Percentiles rank a stretch among this genome's conserved stretches.
Conservation (phyloP, 2,329 filamentous ascomycete genomes). For the Gyromitra esculenta region DNA sequence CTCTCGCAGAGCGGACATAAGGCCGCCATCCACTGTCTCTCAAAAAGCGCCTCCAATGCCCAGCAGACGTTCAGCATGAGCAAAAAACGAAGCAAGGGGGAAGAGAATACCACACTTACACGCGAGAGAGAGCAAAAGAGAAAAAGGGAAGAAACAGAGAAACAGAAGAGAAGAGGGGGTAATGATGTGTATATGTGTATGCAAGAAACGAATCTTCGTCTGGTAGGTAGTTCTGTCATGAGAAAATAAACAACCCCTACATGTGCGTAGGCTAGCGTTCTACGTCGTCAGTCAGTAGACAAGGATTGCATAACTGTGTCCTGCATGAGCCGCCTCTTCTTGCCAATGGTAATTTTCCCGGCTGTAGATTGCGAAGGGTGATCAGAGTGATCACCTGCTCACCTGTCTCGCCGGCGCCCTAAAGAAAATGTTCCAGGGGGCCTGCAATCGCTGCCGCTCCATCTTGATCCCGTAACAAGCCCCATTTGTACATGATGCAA, state of each 20-base stretch:
- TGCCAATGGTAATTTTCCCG: conserved; percentile 51
- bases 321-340: conserved; percentile 49
- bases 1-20: conserved; percentile 36
- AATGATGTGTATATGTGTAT: conserved; percentile 45
- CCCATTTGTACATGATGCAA: conserved; percentile 51
- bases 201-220: conserved; percentile 30
- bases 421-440: conserved; percentile 33
- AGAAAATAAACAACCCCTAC: conserved; percentile 28
- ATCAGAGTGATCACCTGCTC: conserved; percentile 51
- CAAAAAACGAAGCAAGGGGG: conserved; percentile 31
- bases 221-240: conserved; percentile 9
- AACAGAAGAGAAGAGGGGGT: conserved; percentile 20
- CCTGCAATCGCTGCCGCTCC: conserved; percentile 49
- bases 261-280: conserved; percentile 23
- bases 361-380: conserved; percentile 49
- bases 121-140: background rate
- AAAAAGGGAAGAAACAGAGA: conserved; percentile 10
- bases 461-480: conserved; percentile 52
- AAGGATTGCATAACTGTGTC: conserved; percentile 48
- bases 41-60: conserved; percentile 14
- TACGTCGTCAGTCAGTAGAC: conserved; percentile 28
- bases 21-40: conserved; percentile 14
- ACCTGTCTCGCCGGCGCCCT: conserved; percentile 42
- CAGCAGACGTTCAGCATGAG: background rate
- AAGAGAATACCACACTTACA: conserved; percentile 9